Percentiles rank a stretch among this genome's conserved stretches.
phyloP scores from a whole-genome alignment of 345 rosid genomes.

The Gossypium rotundifolium region DNA sequence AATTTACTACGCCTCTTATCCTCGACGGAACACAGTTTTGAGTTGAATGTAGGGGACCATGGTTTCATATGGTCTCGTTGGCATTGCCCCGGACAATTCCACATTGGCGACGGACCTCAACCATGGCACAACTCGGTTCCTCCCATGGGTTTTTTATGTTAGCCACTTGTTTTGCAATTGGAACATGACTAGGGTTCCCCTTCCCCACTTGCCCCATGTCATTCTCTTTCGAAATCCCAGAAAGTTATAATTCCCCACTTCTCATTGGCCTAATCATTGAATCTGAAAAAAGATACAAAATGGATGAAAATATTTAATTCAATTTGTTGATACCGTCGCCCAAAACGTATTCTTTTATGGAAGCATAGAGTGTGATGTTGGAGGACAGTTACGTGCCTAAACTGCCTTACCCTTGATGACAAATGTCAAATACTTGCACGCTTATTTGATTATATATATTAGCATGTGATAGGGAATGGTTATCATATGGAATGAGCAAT shows the following conservation, averaged over 20 bases:
- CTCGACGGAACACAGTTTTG: neutral
- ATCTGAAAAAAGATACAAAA: too few relatives aligned
- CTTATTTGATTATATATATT: neutral
- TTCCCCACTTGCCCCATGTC: neutral
- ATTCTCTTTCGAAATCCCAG: too few relatives aligned
- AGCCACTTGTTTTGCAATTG: neutral
- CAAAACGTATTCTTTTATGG: too few relatives aligned
- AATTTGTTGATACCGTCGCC: too few relatives aligned
- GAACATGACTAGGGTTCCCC: neutral
- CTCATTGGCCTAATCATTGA: too few relatives aligned
- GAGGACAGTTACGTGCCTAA: neutral
- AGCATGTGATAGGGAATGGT: neutral
- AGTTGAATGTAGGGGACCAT: conserved; percentile 2
- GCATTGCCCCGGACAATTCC: neutral
- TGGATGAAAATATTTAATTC: too few relatives aligned
- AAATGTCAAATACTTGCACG: neutral
- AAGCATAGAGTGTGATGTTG: neutral
- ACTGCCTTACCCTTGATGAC: neutral
- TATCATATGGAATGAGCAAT: neutral
- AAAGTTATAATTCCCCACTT: too few relatives aligned
- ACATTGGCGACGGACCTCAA: neutral
- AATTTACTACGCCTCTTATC: neutral
- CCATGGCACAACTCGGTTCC: neutral
- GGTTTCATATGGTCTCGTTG: neutral
- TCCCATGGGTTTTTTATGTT: neutral